Evolutionary conservation across 2,329 filamentous ascomycete genomes (phyloP).

Genomic region (Knoxdaviesia proteae): DNA sequence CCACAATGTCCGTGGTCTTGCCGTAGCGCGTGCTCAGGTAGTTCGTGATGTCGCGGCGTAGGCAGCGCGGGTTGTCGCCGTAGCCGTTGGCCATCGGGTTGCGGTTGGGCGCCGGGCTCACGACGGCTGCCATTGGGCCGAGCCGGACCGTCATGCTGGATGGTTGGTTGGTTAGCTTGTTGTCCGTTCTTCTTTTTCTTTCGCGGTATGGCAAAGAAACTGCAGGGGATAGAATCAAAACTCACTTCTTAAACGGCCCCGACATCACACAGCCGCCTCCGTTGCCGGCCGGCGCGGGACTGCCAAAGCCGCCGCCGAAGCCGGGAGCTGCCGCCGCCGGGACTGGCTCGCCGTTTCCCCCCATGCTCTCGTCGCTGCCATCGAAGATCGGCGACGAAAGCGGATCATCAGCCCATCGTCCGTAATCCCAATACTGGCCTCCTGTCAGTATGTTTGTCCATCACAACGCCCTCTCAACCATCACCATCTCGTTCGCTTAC

Average conservation of each 20-base stretch:
- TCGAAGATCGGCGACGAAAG: constrained; percentile 31
- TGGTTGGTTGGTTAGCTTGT: background rate
- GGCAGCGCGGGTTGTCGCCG: constrained; percentile 22
- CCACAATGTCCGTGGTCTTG: constrained; percentile 11
- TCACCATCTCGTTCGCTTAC: constrained; percentile 5
- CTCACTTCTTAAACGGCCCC: constrained; percentile 28
- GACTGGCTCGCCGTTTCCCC: constrained; percentile 19
- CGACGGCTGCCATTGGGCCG: constrained; percentile 10
- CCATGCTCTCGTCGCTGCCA: constrained; percentile 27
- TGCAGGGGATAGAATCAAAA: background rate
- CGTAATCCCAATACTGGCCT: constrained; percentile 29
- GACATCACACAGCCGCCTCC: constrained; percentile 31
- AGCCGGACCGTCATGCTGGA: constrained; percentile 10
- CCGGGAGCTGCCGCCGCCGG: constrained; percentile 3
- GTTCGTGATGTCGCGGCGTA: constrained; percentile 18
- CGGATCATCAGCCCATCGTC: constrained; percentile 21
- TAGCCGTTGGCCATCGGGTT: constrained; percentile 4
- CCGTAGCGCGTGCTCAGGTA: constrained; percentile 10
- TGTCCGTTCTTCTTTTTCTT: background rate
- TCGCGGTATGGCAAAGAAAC: background rate
- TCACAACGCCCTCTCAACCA: background rate
- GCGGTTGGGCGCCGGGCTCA: constrained; percentile 3
- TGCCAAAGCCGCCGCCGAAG: constrained; percentile 6
- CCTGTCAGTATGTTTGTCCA: background rate
- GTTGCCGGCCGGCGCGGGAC: constrained; percentile 19